Percentiles rank a stretch among this genome's conserved stretches.
phyloP scores from a whole-genome alignment of 148 eudicot genomes.

The Dianthus caryophyllus region DNA sequence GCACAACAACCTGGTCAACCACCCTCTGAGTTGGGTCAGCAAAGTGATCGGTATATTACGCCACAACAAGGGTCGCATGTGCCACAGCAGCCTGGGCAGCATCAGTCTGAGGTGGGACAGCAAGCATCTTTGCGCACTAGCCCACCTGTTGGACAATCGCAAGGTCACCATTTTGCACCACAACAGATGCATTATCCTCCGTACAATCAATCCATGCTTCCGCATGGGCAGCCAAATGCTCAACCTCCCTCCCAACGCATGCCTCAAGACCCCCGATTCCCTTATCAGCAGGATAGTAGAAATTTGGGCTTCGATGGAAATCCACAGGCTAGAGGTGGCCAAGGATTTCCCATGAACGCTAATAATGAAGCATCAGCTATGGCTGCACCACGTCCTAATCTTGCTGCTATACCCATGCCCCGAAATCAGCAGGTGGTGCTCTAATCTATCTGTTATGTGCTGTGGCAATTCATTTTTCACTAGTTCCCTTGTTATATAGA shows the following conservation, averaged over 20 bases:
- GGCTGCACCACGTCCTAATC: constrained; percentile 65
- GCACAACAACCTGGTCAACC: constrained; percentile 29
- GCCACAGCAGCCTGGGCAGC: constrained; percentile 29
- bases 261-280: constrained; percentile 49
- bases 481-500: not conserved
- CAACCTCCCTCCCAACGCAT: constrained; percentile 46
- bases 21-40: constrained; percentile 27
- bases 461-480: not conserved
- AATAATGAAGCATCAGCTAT: constrained; percentile 40
- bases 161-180: constrained; percentile 44
- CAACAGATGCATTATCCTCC: constrained; percentile 49
- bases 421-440: constrained; percentile 74
- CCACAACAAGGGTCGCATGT: constrained; percentile 42
- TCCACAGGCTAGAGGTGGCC: constrained; percentile 45
- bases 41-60: constrained; percentile 33
- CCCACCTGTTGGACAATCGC: constrained; percentile 46
- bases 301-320: constrained; percentile 50
- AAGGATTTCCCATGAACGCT: constrained; percentile 39
- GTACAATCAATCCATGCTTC: constrained; percentile 49
- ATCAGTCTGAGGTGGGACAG: constrained; percentile 19
- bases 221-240: constrained; percentile 46
- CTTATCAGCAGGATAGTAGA: constrained; percentile 54
- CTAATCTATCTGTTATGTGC: not conserved
- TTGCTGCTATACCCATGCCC: constrained; percentile 62
- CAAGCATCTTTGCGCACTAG: constrained; percentile 47